Base-by-base conservation (phyloP, 1,139 yeast genomes). In the Candida freyschussii region DNA sequence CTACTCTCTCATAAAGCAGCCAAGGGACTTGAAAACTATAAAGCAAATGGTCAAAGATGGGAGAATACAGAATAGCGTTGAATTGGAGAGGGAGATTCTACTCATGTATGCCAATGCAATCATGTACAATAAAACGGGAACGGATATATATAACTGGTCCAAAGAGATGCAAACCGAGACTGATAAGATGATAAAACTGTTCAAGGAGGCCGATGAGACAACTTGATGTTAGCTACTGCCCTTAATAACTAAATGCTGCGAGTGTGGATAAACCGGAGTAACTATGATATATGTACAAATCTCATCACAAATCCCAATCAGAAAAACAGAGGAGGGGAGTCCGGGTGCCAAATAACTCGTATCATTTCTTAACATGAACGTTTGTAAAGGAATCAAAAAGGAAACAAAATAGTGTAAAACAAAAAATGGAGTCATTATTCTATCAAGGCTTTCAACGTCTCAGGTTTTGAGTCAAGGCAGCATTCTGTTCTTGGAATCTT, bases 401-500 rank as follows among this genome's bases (percentile, higher is more conserved):
- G n/a, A 28, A 10, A 20, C 27, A n/a, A 13, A 11, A 11, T 7
- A 25, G 12, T 11, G 27, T 18, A 24, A 14, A 6, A 14, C 10
- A 24, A 13, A 16, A 23, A 13, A 13, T 15, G 13, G 11, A n/a
- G 25, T 9, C 11, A 19, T 8, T 9, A 19, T 8, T 19, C 8
- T 19, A 19, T 19, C 15, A 18, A 17, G 25, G 5, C 7, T 22
- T 18, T 43, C 39, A 52, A 40, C 53, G 51, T 48, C 57, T 64
- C 61, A 67, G 56, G 48, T 62, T 66, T 52, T 70, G 70, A 53
- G 70, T 67, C 56, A 71, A 52, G 26, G 68, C 59, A 39, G 74
- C 76, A 51, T 89, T 91, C 65, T 89, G 96, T 60, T 91, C 98
- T 65, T 91, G 97, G 87, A 91, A 91, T 66, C 98, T 80, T 63